phyloP scores from a whole-genome alignment of 192 early-diverging fungal genomes.

The Backusella parvicylindrica region DNA sequence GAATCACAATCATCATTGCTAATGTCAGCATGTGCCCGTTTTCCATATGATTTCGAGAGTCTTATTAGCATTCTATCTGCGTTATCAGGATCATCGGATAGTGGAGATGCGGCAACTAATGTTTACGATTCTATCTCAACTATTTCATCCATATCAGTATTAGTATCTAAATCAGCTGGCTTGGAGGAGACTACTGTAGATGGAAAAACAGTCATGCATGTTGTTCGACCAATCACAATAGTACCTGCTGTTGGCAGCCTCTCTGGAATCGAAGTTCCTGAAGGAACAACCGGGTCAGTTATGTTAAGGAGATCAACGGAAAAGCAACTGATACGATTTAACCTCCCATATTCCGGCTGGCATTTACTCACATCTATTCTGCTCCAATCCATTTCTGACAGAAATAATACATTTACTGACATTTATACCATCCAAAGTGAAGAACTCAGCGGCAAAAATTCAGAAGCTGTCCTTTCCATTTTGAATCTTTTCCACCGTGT shows the following conservation, averaged over 20 bases:
- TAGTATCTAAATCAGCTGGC: not conserved
- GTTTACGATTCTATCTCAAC: slow-evolving; percentile 20
- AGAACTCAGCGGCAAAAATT: not conserved
- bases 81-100: slow-evolving; percentile 4
- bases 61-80: slow-evolving; percentile 13
- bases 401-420: not conserved
- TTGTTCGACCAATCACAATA: not conserved
- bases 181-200: not conserved
- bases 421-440: slow-evolving; percentile 6
- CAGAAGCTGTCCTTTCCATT: slow-evolving; percentile 8
- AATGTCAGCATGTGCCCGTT: slow-evolving; percentile 3
- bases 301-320: not conserved
- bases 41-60: slow-evolving; percentile 14
- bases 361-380: slow-evolving; percentile 13
- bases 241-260: not conserved
- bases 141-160: not conserved
- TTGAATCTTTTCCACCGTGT: slow-evolving; percentile 19
- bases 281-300: not conserved
- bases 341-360: slow-evolving; percentile 25
- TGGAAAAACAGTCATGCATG: not conserved
- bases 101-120: not conserved
- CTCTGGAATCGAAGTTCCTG: slow-evolving; percentile 3
- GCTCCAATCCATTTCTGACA: not conserved
- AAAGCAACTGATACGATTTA: slow-evolving; percentile 6
- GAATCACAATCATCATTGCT: slow-evolving; percentile 6